phyloP scores from a whole-genome alignment of 179 eudicot species.

The Drosera spatulata region DNA sequence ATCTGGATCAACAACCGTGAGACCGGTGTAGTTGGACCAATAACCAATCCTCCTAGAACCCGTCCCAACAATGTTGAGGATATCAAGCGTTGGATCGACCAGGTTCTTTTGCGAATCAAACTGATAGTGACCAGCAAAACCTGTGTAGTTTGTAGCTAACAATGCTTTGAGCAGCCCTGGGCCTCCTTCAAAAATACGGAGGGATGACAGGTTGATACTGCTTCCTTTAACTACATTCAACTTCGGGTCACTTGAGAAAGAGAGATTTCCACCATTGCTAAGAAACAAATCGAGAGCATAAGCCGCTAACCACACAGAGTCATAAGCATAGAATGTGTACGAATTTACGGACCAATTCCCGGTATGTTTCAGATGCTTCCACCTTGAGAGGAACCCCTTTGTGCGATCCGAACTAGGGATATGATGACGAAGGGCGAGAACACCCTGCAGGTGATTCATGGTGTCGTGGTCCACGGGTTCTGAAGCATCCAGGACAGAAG shows the following conservation, averaged over 20 bases:
- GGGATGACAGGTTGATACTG: conserved; percentile 23
- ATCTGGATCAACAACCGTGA: conserved; percentile 10
- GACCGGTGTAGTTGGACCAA: conserved; percentile 29
- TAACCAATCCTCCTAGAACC: conserved; percentile 41
- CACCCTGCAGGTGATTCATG: conserved; percentile 41
- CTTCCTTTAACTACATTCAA: conserved; percentile 20
- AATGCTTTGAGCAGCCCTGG: conserved; percentile 27
- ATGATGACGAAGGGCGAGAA: conserved; percentile 40
- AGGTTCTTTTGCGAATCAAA: conserved; percentile 41
- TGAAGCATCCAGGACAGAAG: conserved; percentile 38
- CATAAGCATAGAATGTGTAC: conserved; percentile 57
- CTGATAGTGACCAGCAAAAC: conserved; percentile 33
- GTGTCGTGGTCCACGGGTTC: conserved; percentile 12
- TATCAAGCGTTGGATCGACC: conserved; percentile 33
- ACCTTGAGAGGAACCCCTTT: conserved; percentile 18
- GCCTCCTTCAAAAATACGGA: conserved; percentile 39
- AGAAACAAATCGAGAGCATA: conserved; percentile 39
- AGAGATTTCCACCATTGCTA: conserved; percentile 28
- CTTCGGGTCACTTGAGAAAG: conserved; percentile 36
- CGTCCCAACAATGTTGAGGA: conserved; percentile 40
- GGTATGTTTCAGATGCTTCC: conserved; percentile 25
- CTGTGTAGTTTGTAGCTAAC: conserved; percentile 25
- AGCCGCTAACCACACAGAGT: conserved; percentile 59
- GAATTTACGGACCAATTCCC: conserved; percentile 27
- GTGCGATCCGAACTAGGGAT: conserved; percentile 36